These are phyloP conservation scores for Xylaria palmicola DNA, from an alignment of 495 filamentous ascomycete species.

Conservation along the genomic window DNA sequence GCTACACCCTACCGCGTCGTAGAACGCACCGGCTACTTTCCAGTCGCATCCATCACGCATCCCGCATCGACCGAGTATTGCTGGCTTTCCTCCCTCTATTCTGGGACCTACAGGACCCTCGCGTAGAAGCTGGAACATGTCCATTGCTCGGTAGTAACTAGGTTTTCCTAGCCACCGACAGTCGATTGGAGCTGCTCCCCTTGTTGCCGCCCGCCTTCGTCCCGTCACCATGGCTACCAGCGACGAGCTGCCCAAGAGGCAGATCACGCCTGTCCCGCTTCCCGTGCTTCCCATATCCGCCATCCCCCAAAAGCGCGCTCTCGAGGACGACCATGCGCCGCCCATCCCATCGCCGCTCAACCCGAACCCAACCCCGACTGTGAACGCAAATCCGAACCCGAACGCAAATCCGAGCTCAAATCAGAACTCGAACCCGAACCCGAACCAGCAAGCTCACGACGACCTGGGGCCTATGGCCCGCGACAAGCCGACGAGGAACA, in stretches of 20 bases:
- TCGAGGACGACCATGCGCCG: slow-evolving; percentile 54
- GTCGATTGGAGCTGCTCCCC: neutral
- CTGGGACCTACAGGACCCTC: no score
- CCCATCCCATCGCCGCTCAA: slow-evolving; percentile 63
- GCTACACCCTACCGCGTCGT: no score
- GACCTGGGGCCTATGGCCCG: slow-evolving; percentile 39
- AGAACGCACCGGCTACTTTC: no score
- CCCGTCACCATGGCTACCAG: slow-evolving; percentile 37
- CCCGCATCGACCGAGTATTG: no score
- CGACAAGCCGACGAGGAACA: slow-evolving; percentile 50
- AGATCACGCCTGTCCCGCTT: slow-evolving; percentile 40
- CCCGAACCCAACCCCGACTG: slow-evolving; percentile 45
- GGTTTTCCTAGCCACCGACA: no score
- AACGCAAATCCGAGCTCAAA: slow-evolving; percentile 36
- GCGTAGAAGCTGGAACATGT: slow-evolving; percentile 10
- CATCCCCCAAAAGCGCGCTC: slow-evolving; percentile 59
- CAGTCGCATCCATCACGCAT: no score
- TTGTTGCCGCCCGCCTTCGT: no score
- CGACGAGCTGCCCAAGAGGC: slow-evolving; percentile 37
- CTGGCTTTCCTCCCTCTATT: no score
- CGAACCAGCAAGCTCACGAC: slow-evolving; percentile 36
- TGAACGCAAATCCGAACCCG: slow-evolving; percentile 26
- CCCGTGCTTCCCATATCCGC: slow-evolving; percentile 36
- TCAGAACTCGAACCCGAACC: slow-evolving; percentile 25
- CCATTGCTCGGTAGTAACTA: neutral